These are phyloP conservation scores for Priceomyces melissophilus DNA, from an alignment of 805 yeast species.

Conservation along the genomic window DNA sequence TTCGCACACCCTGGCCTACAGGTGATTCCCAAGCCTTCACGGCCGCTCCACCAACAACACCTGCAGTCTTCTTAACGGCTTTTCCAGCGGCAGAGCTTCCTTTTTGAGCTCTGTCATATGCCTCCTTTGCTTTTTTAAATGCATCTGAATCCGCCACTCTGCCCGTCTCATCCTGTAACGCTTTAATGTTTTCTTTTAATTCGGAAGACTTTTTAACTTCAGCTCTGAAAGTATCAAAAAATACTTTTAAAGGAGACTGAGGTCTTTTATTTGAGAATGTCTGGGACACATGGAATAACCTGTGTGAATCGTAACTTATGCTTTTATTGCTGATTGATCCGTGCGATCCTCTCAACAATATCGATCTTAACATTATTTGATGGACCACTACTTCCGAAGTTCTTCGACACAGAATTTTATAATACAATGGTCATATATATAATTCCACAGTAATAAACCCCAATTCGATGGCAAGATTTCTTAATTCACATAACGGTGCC, in stretches of 20 bases:
- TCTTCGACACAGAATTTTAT: too few species aligned
- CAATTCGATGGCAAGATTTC: neutral
- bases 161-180: slow-evolving; percentile 93
- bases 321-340: too few species aligned
- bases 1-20: slow-evolving; percentile 83
- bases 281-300: slow-evolving; percentile 17
- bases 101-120: slow-evolving; percentile 80
- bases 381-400: too few species aligned
- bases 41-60: slow-evolving; percentile 86
- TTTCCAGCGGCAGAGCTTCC: slow-evolving; percentile 64
- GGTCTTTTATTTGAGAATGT: slow-evolving; percentile 22
- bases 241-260: slow-evolving; percentile 85
- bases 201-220: slow-evolving; percentile 92
- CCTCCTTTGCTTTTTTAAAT: slow-evolving; percentile 88
- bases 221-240: slow-evolving; percentile 82
- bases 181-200: slow-evolving; percentile 87
- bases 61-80: slow-evolving; percentile 86
- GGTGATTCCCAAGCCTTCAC: slow-evolving; percentile 94
- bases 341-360: too few species aligned
- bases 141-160: slow-evolving; percentile 92
- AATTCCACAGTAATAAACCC: too few species aligned
- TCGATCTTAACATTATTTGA: too few species aligned
- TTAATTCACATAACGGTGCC: neutral
- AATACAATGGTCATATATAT: too few species aligned
- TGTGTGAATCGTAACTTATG: neutral